Base-by-base conservation (phyloP, 495 filamentous ascomycete genomes). In the Acidomyces sp. region DNA sequence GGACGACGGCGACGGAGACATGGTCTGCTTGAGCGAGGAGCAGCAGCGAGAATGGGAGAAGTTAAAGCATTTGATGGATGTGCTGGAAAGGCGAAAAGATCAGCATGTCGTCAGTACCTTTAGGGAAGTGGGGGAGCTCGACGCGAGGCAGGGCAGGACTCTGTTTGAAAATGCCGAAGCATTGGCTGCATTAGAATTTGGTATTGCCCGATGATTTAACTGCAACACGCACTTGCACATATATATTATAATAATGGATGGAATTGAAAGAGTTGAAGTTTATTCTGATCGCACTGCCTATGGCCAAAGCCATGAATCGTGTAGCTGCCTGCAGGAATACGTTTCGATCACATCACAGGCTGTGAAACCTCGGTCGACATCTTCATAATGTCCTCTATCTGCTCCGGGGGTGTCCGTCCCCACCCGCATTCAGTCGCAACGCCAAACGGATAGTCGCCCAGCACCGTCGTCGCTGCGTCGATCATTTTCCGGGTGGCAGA, bases 371-470 rank as follows among this genome's bases (percentile, higher is more conserved):
- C 49, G 10, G 26, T 41, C 10, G 46, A 41, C 23, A 53, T 41
- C 34, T 50, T 37, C 42, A 55, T 23, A 26, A 55, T 49, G 21
- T 28, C 60, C 3, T 58, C 53, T 11, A 68, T 51, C 24, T 68
- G 55, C 26, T 59, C 62, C 9, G 34, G 41, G 12, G 65, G 53
- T 19, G 56, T 62, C 25, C 65, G 49, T 0, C 64, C 66, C 33
- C 61, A 53, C 18, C 65, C 62, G 40, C 66, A 69, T 48, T 67
- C 66, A 1, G 62, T 65, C 9, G 54, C 49, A 27, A 68, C 53
- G 13, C 64, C 61, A 48, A 65, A 63, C 2, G 49, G 41, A 51
- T 63, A 62, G 3, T 50, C 43, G 1, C 29, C 38, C n/a, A 59
- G 36, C 16, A 34, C 45, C n/a, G 33, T 44, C 41, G 55, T 49